Evolutionary conservation across 306 rosid species (phyloP), one percentile per base, ranked within the genome.

Genomic region (Inga leiocalycina): DNA sequence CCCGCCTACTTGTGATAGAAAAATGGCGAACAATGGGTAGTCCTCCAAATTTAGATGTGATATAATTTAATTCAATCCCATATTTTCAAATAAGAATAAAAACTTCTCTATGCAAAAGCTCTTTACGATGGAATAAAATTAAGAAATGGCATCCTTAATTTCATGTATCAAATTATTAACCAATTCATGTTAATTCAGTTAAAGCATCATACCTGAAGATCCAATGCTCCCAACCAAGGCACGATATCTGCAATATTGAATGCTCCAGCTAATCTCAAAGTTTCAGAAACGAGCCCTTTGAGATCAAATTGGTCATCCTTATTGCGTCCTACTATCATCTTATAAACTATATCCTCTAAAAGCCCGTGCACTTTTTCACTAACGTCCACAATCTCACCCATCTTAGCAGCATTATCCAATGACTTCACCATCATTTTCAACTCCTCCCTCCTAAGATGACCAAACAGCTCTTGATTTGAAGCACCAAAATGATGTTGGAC

Each of bases 381-480:
- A 1, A 62, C 11, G 8, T 27, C 6, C 35, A 62, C 68, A 3
- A 27, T 22, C 37, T 11, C 39, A 57, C 65, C 65, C 30, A n/a
- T 57, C 9, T 5, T 57, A 2, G 32, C 65, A 57, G 30, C 65
- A 10, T 4, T 11, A 2, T 57, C 13, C 7, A 57, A 4, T 57
- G 32, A 57, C 32, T 57, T 57, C 30, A 57, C 32, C 65, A 57
- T 0, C 13, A 57, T 57, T 57, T 12, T 57, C 13, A n/a, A n/a
- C 30, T 57, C 65, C 32, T 57, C 32, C 65, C 65, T 82, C 70
- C 86, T 82, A 15, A 79, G 0, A 27, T 78, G 79, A 13, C 52
- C 64, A 74, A 66, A 82, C n/a, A 17, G 4, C 37, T 82, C 84
- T 37, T 82, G 44, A 16, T 82, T 86, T 27, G 88, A 66, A 1